phyloP scores from a whole-genome alignment of 495 filamentous ascomycete genomes.

The Hyphodiscus hymeniophilus region DNA sequence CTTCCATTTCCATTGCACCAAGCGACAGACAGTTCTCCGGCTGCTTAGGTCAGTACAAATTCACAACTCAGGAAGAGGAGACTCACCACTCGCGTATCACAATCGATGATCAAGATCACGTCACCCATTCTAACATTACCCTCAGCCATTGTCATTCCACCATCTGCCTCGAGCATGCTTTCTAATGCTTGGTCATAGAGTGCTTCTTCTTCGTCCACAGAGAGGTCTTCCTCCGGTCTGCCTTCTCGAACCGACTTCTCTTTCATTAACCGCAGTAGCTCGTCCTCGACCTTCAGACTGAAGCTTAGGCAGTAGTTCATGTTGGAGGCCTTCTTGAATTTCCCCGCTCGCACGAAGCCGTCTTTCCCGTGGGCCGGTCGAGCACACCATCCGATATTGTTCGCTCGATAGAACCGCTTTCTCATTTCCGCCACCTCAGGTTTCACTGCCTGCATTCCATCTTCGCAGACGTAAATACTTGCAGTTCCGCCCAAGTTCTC shows the following conservation, averaged over 20 bases:
- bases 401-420: constrained; percentile 49
- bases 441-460: constrained; percentile 1
- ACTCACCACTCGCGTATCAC: constrained; percentile 15
- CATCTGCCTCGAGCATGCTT: constrained; percentile 45
- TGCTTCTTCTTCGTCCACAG: constrained; percentile 32
- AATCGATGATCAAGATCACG: constrained; percentile 44
- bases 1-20: constrained; percentile 61
- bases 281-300: constrained; percentile 51
- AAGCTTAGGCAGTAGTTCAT: constrained; percentile 59
- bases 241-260: constrained; percentile 31
- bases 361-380: constrained; percentile 41
- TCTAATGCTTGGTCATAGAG: constrained; percentile 42
- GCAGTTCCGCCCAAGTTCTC: no score
- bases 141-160: constrained; percentile 54
- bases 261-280: constrained; percentile 32
- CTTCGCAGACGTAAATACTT: no score
- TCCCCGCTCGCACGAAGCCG: constrained; percentile 49
- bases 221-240: constrained; percentile 36
- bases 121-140: constrained; percentile 65
- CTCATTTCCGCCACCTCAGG: not conserved
- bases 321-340: constrained; percentile 68
- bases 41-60: not conserved
- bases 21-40: constrained; percentile 57
- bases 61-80: no score
- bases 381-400: constrained; percentile 54